Evolutionary conservation across 495 filamentous ascomycete genomes (phyloP).

Genomic region (Elasticomyces elasticus): DNA sequence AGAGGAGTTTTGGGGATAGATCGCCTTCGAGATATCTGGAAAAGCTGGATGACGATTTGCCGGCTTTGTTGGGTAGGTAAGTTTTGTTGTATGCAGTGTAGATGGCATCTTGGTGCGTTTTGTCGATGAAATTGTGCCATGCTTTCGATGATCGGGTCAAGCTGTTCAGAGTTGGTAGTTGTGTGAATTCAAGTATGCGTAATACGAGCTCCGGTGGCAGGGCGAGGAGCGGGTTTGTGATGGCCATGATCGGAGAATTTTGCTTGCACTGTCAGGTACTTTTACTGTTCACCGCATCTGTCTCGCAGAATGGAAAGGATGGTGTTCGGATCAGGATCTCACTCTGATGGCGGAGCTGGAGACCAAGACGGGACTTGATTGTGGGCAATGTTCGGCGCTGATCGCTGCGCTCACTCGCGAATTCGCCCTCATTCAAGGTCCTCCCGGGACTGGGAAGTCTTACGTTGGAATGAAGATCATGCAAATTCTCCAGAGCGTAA

Average conservation of each 20-base stretch:
- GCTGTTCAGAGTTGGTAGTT: conserved; percentile 1
- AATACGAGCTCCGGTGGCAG: conserved; percentile 20
- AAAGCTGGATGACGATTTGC: conserved; percentile 13
- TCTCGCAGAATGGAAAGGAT: no score
- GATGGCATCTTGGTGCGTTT: conserved; percentile 14
- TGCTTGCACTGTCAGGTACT: background rate
- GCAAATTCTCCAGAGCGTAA: conserved; percentile 53
- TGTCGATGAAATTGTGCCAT: conserved; percentile 21
- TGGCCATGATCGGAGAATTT: background rate
- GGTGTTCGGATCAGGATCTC: no score
- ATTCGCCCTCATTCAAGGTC: conserved; percentile 65
- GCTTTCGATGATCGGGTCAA: conserved; percentile 2
- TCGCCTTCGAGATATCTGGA: conserved; percentile 11
- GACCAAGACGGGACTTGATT: no score
- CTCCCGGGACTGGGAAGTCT: conserved; percentile 72
- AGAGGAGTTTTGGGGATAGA: conserved; percentile 15
- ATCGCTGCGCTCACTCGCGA: conserved; percentile 44
- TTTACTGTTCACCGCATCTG: no score
- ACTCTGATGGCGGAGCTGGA: no score
- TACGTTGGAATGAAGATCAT: conserved; percentile 50
- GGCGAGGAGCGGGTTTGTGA: background rate
- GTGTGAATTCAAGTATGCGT: conserved; percentile 12
- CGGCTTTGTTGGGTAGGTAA: background rate
- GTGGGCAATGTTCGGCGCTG: conserved; percentile 48
- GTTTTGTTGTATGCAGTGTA: conserved; percentile 8